Percentiles rank a stretch among this genome's conserved stretches.
Evolutionary conservation across 2,329 filamentous ascomycete genomes (phyloP).

Genomic region (Thermochaetoides dissita): DNA sequence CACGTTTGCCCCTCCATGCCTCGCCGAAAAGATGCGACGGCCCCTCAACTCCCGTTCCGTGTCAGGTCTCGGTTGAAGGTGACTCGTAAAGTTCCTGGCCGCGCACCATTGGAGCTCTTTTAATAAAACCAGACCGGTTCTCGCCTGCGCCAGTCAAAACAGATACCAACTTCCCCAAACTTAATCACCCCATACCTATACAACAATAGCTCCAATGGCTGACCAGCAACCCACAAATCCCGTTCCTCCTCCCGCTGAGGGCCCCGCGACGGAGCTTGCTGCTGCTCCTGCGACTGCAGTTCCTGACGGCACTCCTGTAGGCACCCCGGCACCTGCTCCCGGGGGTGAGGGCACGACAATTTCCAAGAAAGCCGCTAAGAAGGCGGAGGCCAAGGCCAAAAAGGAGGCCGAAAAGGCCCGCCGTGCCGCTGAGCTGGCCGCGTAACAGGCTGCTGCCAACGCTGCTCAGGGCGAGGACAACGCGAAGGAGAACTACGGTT

Average conservation of each 20-base stretch:
- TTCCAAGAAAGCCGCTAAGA: constrained; percentile 74
- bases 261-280: constrained; percentile 2
- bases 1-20: constrained; percentile 10
- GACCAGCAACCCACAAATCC: constrained; percentile 8
- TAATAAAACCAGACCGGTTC: not conserved
- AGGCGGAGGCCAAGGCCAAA: constrained; percentile 72
- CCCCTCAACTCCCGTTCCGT: constrained; percentile 8
- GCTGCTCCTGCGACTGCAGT: not conserved
- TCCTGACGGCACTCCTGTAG: constrained; percentile 2
- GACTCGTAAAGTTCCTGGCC: constrained; percentile 6
- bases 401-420: constrained; percentile 72
- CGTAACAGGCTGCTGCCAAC: constrained; percentile 51
- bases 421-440: constrained; percentile 60
- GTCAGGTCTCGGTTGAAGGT: constrained; percentile 8
- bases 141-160: not conserved
- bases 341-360: constrained; percentile 30
- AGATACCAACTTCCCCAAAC: not conserved
- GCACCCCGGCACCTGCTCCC: constrained; percentile 5
- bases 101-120: not conserved
- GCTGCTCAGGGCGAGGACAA: constrained; percentile 49
- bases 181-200: not conserved
- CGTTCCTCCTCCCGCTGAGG: constrained; percentile 8
- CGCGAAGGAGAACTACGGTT: constrained; percentile 69
- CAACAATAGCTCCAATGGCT: constrained; percentile 5
- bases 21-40: constrained; percentile 10